phyloP scores from a whole-genome alignment of 176 grass and related monocot species.

The Tillandsia fasciculata region DNA sequence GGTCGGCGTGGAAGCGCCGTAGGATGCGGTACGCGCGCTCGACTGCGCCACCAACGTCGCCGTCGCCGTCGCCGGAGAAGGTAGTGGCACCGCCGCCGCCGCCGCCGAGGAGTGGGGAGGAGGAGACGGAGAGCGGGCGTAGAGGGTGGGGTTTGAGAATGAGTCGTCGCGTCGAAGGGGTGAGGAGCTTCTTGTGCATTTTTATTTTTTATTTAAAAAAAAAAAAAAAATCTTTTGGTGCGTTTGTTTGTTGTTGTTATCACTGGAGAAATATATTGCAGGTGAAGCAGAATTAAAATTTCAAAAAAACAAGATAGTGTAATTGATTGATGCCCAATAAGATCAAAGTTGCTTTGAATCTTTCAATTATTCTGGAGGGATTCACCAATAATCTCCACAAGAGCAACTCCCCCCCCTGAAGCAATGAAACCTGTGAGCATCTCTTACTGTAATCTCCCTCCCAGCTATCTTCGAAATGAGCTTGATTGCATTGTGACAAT shows the following conservation, averaged over 20 bases:
- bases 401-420: constrained; percentile 23
- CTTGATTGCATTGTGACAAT: constrained; percentile 25
- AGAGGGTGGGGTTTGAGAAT: constrained; percentile 1
- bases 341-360: too few species aligned
- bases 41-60: constrained; percentile 26
- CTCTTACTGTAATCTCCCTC: constrained; percentile 27
- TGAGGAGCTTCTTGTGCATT: background rate
- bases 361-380: too few species aligned
- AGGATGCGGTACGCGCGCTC: constrained; percentile 55
- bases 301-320: too few species aligned
- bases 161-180: constrained; percentile 7
- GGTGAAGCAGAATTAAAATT: too few species aligned
- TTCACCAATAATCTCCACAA: constrained; percentile 31
- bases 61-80: constrained; percentile 16
- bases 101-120: constrained; percentile 1
- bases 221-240: too few species aligned
- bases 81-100: constrained; percentile 12
- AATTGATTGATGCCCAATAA: too few species aligned
- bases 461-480: constrained; percentile 14
- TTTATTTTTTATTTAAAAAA: too few species aligned
- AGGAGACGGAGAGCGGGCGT: background rate
- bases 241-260: too few species aligned
- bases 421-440: constrained; percentile 27
- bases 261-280: too few species aligned
- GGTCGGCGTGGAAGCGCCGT: constrained; percentile 43